Percentiles rank a stretch among this genome's conserved stretches.
These are phyloP conservation scores for Scedosporium boydii DNA, from an alignment of 2,329 filamentous ascomycete genomes.

Conservation along the genomic window DNA sequence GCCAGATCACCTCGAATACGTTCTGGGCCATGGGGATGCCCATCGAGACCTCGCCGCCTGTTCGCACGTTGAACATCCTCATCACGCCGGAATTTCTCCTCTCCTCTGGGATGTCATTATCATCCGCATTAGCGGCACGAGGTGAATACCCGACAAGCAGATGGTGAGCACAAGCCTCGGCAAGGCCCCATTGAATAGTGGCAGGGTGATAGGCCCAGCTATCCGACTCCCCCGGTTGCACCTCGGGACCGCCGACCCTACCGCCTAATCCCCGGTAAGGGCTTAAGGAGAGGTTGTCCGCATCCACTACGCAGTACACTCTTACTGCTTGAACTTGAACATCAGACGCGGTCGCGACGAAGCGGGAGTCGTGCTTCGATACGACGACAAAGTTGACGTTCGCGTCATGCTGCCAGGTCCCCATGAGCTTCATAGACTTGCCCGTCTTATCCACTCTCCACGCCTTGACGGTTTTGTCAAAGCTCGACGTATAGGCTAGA, in stretches of 20 bases:
- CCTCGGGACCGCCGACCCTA: conserved; percentile 10
- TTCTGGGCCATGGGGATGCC: conserved; percentile 45
- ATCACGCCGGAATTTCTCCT: conserved; percentile 50
- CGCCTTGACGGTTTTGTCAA: conserved; percentile 51
- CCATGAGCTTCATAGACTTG: conserved; percentile 27
- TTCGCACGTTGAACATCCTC: conserved; percentile 45
- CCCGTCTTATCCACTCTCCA: conserved; percentile 37
- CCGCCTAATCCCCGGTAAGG: conserved; percentile 22
- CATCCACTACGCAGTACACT: conserved; percentile 37
- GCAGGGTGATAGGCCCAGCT: conserved; percentile 56
- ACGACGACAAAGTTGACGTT: conserved; percentile 55
- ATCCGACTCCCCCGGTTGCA: conserved; percentile 14
- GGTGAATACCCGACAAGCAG: conserved; percentile 56
- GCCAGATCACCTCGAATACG: conserved; percentile 57
- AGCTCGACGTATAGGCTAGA: conserved; percentile 49
- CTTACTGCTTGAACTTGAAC: conserved; percentile 43
- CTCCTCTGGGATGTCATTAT: conserved; percentile 49
- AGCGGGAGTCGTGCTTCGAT: conserved; percentile 35
- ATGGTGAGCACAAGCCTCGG: conserved; percentile 34
- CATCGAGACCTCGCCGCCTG: conserved; percentile 34
- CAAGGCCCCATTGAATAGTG: conserved; percentile 52
- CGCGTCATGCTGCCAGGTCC: conserved; percentile 46
- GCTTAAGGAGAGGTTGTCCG: conserved; percentile 24
- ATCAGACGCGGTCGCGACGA: conserved; percentile 52
- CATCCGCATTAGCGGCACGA: conserved; percentile 40